Base-by-base conservation (phyloP, 495 filamentous ascomycete species). In the Aspergillus hancockii region DNA sequence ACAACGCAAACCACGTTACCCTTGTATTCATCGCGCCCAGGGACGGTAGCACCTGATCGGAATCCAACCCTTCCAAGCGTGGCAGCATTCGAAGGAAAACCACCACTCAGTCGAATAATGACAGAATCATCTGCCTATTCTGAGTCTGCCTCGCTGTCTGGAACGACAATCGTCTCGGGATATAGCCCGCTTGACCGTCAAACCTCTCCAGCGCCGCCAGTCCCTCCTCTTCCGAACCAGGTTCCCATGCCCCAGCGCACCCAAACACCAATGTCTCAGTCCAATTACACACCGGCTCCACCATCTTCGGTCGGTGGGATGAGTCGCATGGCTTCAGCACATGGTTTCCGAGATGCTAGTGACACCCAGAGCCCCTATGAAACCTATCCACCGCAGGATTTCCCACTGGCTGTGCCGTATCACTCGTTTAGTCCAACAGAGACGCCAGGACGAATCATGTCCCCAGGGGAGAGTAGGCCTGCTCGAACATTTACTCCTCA, bases 1-100 rank as follows among this genome's bases (percentile, higher is more conserved):
- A 85, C 89, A 12, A 91, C 89, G 0, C 81, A 84, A 68, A 79
- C 82, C 0, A 90, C 89, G 1, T 68, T 92, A 16, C 84, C 89
- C 0, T 66, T 80, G 4, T 88, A 89, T 67, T 71, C 77, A 3
- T 83, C 84, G 31, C 77, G 82, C 45, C 83, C 84, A 8, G 80
- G 75, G 18, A 84, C 82, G 7, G 60, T 59, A 49, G 49, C 58
- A 21, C 59, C 55, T 36, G 64, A 65, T 38, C 62, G 67, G 22
- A 64, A 72, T 46, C 71, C 69, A 32, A 79, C 78, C 4, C 64
- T 83, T 12, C 80, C 79, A 7, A 71, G 74, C 36, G 22, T 83
- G 3, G 62, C 55, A 9, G 55, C 56, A 1, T 57, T 64, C 22
- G 56, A 59, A 12, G 68, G 69, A 5, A 65, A 69, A 19, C 67